Base-by-base conservation (phyloP, 441 rosid genomes). In the Melianthus villosus region DNA sequence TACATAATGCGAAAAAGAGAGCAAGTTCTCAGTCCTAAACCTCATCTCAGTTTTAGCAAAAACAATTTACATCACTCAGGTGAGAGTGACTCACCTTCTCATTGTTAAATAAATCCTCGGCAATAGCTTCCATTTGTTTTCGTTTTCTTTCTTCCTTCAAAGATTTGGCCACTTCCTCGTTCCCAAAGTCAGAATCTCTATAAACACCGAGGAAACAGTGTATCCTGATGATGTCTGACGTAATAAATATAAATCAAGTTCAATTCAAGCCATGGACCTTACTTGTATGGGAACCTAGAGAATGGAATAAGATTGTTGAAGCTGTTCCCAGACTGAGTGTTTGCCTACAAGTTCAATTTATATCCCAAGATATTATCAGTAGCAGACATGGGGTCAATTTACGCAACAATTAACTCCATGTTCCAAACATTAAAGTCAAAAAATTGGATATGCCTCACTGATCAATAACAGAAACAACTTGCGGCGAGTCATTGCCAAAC, bases 21-120 rank as follows among this genome's bases (percentile, higher is more conserved):
- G 22, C 14, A 31, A 38, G 11, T 10, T 31, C 9, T 17, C 31
- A 46, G 4, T 2, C 9, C 7, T 9, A 13, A 15, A 20, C 30
- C 44, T 5, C 8, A n/a, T 40, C 38, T 32, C 18, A 50, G 17
- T 4, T 31, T 6, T 17, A 40, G 10, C 20, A 11, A 32, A 37
- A 42, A 27, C 50, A 7, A 28, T 7, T 25, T 6, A 6, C 15
- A 41, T 23, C 15, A 31, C 40, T n/a, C n/a, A n/a, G n/a, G n/a
- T n/a, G n/a, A n/a, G n/a, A n/a, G n/a, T n/a, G n/a, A n/a, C n/a
- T 53, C 34, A 83, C 97, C 87, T 69, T 80, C 51, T 72, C 79
- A 56, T 40, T 60, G 60, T 70, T 64, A 38, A 87, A 87, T 34
- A 87, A 55, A 50, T 87, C 93, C 53, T 87, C 97, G 18, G 91